Evolutionary conservation across 306 rosid genomes (phyloP).

Genomic region (Gynostemma pentaphyllum): DNA sequence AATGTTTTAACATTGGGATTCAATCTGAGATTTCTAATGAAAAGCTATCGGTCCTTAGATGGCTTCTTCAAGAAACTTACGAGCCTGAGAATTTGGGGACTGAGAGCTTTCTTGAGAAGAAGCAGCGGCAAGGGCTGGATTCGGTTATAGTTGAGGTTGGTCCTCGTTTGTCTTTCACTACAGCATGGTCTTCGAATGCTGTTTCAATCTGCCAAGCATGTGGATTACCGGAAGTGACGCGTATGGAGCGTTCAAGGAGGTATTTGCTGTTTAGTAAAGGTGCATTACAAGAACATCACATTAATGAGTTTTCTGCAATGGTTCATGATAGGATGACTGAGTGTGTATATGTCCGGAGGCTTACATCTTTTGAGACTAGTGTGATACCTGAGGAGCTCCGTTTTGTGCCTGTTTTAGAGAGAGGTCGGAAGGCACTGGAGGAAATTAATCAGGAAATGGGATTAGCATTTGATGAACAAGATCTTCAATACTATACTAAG

Average conservation of each 20-base stretch:
- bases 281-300: constrained; percentile 37
- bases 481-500: constrained; percentile 60
- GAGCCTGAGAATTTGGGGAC: constrained; percentile 71
- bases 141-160: constrained; percentile 69
- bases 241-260: constrained; percentile 83
- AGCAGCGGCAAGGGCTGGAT: constrained; percentile 42
- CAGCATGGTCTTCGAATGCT: constrained; percentile 93
- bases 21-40: constrained; percentile 30
- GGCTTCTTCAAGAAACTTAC: constrained; percentile 87
- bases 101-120: constrained; percentile 77
- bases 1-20: constrained; percentile 66
- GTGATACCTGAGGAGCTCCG: constrained; percentile 54
- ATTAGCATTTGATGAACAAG: constrained; percentile 88
- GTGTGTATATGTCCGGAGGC: constrained; percentile 53
- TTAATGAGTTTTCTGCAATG: constrained; percentile 57
- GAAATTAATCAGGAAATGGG: constrained; percentile 79
- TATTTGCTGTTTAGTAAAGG: constrained; percentile 46
- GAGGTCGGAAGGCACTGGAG: constrained; percentile 69
- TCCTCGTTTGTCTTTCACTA: constrained; percentile 79
- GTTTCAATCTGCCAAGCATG: constrained; percentile 78
- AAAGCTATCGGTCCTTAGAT: constrained; percentile 45
- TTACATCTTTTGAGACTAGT: constrained; percentile 51
- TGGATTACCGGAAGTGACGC: constrained; percentile 72
- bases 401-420: constrained; percentile 64
- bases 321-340: constrained; percentile 91